Percentiles rank a stretch among this genome's conserved stretches.
These are phyloP conservation scores for Fusarium tupiense DNA, from an alignment of 2,329 filamentous ascomycete genomes.

Conservation along the genomic window DNA sequence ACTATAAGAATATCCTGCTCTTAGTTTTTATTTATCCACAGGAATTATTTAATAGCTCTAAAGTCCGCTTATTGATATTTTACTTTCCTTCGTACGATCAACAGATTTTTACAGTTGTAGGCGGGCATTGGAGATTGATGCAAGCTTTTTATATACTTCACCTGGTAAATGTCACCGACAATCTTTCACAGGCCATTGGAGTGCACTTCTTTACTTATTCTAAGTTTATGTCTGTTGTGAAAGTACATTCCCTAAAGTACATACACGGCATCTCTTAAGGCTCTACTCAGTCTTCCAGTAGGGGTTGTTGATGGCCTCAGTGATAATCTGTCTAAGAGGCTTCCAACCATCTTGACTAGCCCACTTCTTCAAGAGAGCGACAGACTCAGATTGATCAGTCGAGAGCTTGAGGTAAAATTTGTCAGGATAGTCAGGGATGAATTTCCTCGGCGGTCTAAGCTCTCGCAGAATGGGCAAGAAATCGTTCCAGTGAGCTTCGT, in stretches of 20 bases:
- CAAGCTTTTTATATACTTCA: no score
- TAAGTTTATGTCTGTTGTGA: accelerated
- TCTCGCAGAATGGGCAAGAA: slow-evolving; percentile 5
- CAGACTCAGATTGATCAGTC: not conserved
- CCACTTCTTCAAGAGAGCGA: slow-evolving; percentile 1
- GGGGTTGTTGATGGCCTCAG: not conserved
- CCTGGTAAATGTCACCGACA: no score
- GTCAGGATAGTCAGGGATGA: slow-evolving; percentile 5
- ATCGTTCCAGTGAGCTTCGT: slow-evolving; percentile 15
- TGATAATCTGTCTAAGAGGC: not conserved
- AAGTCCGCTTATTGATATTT: no score
- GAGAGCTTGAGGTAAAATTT: not conserved
- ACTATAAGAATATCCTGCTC: accelerated
- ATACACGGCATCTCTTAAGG: accelerated
- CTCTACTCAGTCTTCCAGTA: not conserved
- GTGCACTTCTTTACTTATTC: not conserved
- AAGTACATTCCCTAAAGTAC: accelerated
- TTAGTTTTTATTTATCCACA: no score
- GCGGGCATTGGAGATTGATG: no score
- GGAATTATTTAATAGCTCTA: no score
- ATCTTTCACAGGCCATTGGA: no score
- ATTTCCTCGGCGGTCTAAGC: not conserved
- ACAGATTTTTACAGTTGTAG: accelerated
- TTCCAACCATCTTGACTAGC: not conserved
- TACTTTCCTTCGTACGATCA: accelerated